Evolutionary conservation across 2,329 filamentous ascomycete species (phyloP).

Genomic region (Colletotrichum tofieldiae): DNA sequence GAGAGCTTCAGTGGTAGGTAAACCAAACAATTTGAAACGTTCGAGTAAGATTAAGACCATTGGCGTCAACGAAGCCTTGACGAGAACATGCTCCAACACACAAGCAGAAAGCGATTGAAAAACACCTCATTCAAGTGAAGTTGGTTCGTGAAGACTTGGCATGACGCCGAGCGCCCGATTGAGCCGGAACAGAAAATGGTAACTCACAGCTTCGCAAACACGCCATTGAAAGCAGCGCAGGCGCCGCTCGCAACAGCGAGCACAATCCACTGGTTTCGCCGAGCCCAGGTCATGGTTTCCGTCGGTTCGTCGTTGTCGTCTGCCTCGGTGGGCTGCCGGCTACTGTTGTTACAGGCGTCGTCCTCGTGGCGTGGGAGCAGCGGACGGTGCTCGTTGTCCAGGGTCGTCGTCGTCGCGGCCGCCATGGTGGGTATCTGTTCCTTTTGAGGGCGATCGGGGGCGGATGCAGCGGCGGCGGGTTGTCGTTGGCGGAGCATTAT

Average conservation of each 20-base stretch:
- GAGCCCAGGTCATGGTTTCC: constrained; percentile 47
- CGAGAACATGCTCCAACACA: not conserved
- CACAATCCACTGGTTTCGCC: constrained; percentile 72
- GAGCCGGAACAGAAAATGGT: constrained; percentile 6
- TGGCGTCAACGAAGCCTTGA: no score
- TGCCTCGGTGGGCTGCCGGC: constrained; percentile 10
- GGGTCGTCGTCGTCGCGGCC: constrained; percentile 36
- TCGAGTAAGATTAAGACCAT: not conserved
- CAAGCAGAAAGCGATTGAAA: not conserved
- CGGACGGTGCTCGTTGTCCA: constrained; percentile 46
- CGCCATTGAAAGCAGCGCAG: constrained; percentile 86
- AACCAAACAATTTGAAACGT: not conserved
- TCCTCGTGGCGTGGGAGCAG: constrained; percentile 44
- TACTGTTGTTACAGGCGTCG: constrained; percentile 22
- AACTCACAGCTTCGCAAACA: constrained; percentile 85
- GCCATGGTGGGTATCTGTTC: constrained; percentile 45
- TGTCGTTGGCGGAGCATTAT: constrained; percentile 47
- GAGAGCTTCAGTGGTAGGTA: constrained; percentile 20
- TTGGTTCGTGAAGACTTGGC: constrained; percentile 5
- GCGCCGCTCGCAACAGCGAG: constrained; percentile 82
- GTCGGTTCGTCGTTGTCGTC: not conserved
- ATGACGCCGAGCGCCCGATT: constrained; percentile 5
- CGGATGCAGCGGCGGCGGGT: constrained; percentile 40
- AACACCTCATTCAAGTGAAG: not conserved
- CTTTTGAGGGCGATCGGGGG: constrained; percentile 33